These are phyloP conservation scores for Aristolochia californica DNA, from an alignment of 164 flowering plant genomes.

Conservation along the genomic window DNA sequence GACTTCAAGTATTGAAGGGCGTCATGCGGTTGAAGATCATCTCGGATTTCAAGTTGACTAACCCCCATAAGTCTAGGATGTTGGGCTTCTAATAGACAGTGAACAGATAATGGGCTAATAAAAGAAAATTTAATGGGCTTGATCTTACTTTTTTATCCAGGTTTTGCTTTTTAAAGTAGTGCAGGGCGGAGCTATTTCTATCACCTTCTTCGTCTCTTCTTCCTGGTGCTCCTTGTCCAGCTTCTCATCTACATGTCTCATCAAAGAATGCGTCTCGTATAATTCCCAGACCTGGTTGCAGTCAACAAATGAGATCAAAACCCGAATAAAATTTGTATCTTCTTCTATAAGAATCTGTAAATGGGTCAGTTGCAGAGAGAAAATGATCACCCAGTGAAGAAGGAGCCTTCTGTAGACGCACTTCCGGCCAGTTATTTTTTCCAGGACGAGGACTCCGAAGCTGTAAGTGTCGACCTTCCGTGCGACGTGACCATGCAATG, in stretches of 20 bases:
- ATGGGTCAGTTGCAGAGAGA: neutral
- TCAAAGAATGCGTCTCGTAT: neutral
- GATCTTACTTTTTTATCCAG: conserved; percentile 12
- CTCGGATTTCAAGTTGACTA: no score
- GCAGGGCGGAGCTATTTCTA: conserved; percentile 35
- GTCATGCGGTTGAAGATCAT: no score
- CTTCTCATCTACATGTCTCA: neutral
- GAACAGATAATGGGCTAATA: no score
- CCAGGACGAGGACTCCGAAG: conserved; percentile 47
- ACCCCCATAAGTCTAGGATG: no score
- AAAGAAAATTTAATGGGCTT: no score
- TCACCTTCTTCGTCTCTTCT: conserved; percentile 24
- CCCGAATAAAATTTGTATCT: neutral
- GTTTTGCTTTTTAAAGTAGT: no score
- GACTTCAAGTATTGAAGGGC: no score
- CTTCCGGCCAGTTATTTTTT: conserved; percentile 38
- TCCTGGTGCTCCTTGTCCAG: conserved; percentile 19
- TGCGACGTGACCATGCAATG: conserved; percentile 45
- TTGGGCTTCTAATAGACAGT: no score
- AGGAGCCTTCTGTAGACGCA: conserved; percentile 27
- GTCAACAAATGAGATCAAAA: neutral
- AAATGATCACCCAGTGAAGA: conserved; percentile 35
- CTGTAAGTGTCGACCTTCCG: conserved; percentile 51
- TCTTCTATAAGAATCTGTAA: neutral
- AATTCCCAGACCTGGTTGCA: conserved; percentile 4